A percentile compares a stretch with the other conserved stretches of the same genome.
phyloP scores from a whole-genome alignment of 1,284 basidiomycete genomes.

The Cryptococcus neoformans region DNA sequence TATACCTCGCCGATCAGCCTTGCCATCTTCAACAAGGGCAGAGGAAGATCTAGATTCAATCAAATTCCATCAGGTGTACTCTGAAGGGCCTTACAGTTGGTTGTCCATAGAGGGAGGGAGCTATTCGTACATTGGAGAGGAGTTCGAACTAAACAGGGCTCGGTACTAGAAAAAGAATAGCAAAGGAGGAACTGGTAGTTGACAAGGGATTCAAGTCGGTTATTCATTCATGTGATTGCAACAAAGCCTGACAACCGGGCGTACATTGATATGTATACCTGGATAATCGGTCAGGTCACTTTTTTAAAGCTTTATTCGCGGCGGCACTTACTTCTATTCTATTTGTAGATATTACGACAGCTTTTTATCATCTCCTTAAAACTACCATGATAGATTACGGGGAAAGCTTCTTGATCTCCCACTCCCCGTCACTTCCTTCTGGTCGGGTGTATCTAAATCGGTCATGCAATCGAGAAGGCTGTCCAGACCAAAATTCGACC shows the following conservation, averaged over 20 bases:
- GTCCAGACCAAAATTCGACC: conserved; percentile 91
- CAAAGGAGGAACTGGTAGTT: not conserved
- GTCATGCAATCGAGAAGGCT: conserved; percentile 85
- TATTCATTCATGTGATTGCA: not conserved
- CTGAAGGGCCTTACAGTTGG: not conserved
- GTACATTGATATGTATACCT: not conserved
- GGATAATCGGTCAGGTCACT: not conserved
- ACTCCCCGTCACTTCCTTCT: conserved; percentile 56
- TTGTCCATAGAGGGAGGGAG: not conserved
- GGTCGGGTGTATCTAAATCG: conserved; percentile 72
- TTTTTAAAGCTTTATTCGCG: too few species aligned
- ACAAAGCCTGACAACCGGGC: not conserved
- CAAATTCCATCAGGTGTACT: not conserved
- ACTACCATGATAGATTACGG: conserved; percentile 52
- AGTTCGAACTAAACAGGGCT: not conserved
- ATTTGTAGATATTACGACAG: too few species aligned
- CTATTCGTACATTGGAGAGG: not conserved
- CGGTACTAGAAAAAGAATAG: not conserved
- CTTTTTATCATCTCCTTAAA: too few species aligned
- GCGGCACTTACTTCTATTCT: too few species aligned
- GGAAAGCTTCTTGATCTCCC: conserved; percentile 72
- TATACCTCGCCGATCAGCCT: too few species aligned
- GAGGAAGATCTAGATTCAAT: not conserved
- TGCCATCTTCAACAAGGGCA: not conserved
- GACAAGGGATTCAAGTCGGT: not conserved